Base-by-base conservation (phyloP, 306 rosid genomes). In the Cicer bijugum region DNA sequence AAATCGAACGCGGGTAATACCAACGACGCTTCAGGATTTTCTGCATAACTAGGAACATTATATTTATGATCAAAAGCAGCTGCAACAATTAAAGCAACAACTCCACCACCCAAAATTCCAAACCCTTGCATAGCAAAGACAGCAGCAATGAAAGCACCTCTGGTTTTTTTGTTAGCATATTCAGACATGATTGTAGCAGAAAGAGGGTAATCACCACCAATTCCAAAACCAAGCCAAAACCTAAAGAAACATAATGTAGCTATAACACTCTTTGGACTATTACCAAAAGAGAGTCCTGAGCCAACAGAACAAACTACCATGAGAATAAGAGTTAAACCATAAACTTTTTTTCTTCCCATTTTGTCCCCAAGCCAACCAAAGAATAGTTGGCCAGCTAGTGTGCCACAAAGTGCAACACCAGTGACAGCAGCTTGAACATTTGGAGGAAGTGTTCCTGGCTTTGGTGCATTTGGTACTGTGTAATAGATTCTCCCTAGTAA, bases 351-450 rank as follows among this genome's bases (percentile, higher is more conserved):
- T 4, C 97, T 79, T 0, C 97, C 97, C 72, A 91, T 0, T 78
- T 89, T 91, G 86, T 91, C 97, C 1, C 97, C 92, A 3, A 91
- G 91, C 97, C 97, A 91, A 12, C 97, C 97, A 19, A 91, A 91
- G 81, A 91, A 91, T 55, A 91, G 82, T 69, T 91, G 97, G 3
- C 97, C 96, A 0, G 85, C 71, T 6, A 91, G 39, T 17, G 97
- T 91, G 0, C 97, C 97, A 7, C 78, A 67, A 0, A 91, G 82
- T 0, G 96, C 96, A 6, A 91, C 97, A 3, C 91, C 97, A 1
- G 77, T 86, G 1, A 89, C 97, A 0, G 96, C 88, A 1, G 92
- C 69, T 14, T 90, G 81, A 8, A 83, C 85, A 7, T 63, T 68
- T 0, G 96, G 88, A 37, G 97, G 97, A 33, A 91, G 83, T 1